Evolutionary conservation across 805 yeast genomes (phyloP).

Genomic region (Ogataea siamensis): DNA sequence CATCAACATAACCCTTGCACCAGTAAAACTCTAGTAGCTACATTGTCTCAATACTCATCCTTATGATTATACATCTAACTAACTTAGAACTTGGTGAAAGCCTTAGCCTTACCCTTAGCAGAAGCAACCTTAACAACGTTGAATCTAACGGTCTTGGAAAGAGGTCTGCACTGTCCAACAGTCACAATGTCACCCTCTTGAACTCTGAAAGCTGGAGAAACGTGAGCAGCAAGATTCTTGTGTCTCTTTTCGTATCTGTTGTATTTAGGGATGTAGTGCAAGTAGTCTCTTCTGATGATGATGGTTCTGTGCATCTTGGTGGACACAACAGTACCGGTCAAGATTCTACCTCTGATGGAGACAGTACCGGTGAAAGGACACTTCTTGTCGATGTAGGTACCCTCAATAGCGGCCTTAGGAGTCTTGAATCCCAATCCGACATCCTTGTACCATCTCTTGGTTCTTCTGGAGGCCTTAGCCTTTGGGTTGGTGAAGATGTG

Average conservation of each 20-base stretch:
- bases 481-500: conserved; percentile 99
- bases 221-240: conserved; percentile 99
- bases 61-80: conserved; percentile 17
- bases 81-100: conserved; percentile 92
- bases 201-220: conserved; percentile 99
- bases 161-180: conserved; percentile 99
- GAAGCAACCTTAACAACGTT: conserved; percentile 95
- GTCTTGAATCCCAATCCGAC: conserved; percentile 99
- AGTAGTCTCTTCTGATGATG: conserved; percentile 99
- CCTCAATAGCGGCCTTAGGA: conserved; percentile 98
- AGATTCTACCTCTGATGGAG: conserved; percentile 99
- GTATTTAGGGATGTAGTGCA: conserved; percentile 99
- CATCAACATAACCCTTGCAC: conserved; percentile 5
- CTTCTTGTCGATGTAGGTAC: conserved; percentile 99
- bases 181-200: conserved; percentile 98
- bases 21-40: not conserved
- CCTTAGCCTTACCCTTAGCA: conserved; percentile 86
- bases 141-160: conserved; percentile 99
- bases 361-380: conserved; percentile 98
- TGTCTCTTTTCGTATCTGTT: conserved; percentile 99
- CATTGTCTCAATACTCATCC: conserved; percentile 6
- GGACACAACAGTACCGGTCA: conserved; percentile 99
- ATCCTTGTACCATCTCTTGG: conserved; percentile 99
- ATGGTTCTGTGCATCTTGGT: conserved; percentile 99
- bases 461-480: conserved; percentile 96